Base-by-base conservation (phyloP, 192 early-diverging fungal species). In the Entomortierella lignicola region DNA sequence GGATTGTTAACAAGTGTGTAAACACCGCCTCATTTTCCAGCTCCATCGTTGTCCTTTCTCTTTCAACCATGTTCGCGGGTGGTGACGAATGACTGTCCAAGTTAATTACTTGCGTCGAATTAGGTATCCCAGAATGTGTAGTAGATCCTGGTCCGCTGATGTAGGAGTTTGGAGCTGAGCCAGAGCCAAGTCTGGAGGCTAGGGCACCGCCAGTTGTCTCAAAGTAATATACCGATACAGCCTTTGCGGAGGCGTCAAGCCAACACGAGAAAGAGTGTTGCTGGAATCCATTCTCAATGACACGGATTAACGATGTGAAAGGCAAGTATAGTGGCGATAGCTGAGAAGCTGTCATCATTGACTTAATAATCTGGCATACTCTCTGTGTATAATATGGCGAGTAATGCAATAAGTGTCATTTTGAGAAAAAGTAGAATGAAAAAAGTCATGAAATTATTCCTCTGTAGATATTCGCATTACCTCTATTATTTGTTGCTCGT, bases 171-270 rank as follows among this genome's bases (percentile, higher is more conserved):
- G 84, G 12, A 8, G 69, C 67, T 30, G 56, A 48, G 8, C 79
- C 52, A 5, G 50, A 66, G 4, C 67, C 71, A 26, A 62, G 27
- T 50, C 85, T 77, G 3, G 62, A 72, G 10, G 52, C 54, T 20
- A 83, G 62, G 8, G 83, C 70, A 0, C 87, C 87, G 8, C 75
- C 75, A 8, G 75, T 79, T 23, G 75, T 55, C 17, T 79, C 75
- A 62, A 70, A 70, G 48, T 79, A 79, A 69, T 87, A 87, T 0
- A 89, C 86, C 2, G 86, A 85, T 17, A 86, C 73, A 11, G 86
- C 63, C 50, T 73, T 69, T 18, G 81, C 66, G 2, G 83, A 69
- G 10, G 80, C 86, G 74, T 89, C 83, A 11, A 89, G 69, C 87
- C 84, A 89, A 63, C 64, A 85, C 10, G 84, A 50, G 43, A 79